These are phyloP conservation scores for Nitzschia inconspicua DNA, from an alignment of 108 stramenopile genomes.

Conservation along the genomic window DNA sequence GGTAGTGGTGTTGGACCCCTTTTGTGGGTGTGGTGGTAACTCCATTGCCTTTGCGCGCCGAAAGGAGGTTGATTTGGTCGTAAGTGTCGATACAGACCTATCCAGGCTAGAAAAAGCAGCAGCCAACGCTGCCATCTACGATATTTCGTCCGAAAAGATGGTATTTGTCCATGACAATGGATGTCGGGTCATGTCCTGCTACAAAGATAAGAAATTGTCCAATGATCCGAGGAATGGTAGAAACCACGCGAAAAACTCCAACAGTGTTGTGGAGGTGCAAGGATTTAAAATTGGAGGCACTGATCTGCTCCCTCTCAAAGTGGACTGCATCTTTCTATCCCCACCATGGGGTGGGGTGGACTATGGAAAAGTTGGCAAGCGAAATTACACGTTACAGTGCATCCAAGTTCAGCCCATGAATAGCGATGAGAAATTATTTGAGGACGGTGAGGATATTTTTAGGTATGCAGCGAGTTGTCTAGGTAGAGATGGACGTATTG, in stretches of 20 bases:
- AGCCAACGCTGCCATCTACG: constrained; percentile 68
- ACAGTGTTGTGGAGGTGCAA: constrained; percentile 2
- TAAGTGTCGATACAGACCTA: constrained; percentile 64
- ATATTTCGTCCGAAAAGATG: constrained; percentile 41
- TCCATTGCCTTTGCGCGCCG: constrained; percentile 64
- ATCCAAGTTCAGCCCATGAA: constrained; percentile 10
- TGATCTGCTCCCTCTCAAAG: constrained; percentile 47
- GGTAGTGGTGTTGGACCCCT: constrained; percentile 71
- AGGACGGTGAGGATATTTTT: constrained; percentile 54
- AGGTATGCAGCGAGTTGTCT: constrained; percentile 37
- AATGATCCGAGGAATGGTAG: background rate
- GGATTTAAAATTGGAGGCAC: constrained; percentile 44
- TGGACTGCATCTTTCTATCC: constrained; percentile 70
- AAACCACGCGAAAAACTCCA: background rate
- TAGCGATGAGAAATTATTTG: background rate
- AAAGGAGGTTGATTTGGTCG: constrained; percentile 39
- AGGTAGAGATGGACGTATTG: constrained; percentile 33
- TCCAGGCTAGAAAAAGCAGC: constrained; percentile 65
- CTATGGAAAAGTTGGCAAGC: constrained; percentile 49
- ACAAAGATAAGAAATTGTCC: constrained; percentile 22
- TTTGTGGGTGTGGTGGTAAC: constrained; percentile 88
- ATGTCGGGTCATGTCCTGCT: constrained; percentile 37
- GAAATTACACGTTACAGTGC: constrained; percentile 28
- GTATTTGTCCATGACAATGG: constrained; percentile 70
- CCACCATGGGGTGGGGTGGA: constrained; percentile 87